Conservation (phyloP, 495 filamentous ascomycete genomes). For the Penicillium pancosmium region DNA sequence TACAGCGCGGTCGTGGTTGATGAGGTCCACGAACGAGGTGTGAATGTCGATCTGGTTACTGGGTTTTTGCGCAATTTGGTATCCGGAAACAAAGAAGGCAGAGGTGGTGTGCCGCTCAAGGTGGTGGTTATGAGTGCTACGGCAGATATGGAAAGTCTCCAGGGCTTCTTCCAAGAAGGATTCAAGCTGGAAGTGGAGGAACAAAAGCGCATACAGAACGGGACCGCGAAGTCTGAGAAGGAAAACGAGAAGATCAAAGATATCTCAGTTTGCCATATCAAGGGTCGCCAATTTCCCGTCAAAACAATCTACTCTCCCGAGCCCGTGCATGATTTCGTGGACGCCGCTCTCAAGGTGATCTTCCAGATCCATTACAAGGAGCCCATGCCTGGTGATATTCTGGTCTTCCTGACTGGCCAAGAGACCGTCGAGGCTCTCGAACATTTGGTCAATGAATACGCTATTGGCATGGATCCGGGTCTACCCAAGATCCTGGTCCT, state of each 20-base stretch:
- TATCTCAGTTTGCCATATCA: conserved; percentile 68
- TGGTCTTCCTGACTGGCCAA: conserved; percentile 93
- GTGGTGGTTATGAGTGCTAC: conserved; percentile 97
- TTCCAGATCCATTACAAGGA: conserved; percentile 88
- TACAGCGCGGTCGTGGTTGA: conserved; percentile 94
- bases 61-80: conserved; percentile 84
- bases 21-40: conserved; percentile 94
- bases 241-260: conserved; percentile 16
- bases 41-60: conserved; percentile 90
- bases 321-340: conserved; percentile 81
- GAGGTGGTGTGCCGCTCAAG: conserved; percentile 76
- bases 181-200: conserved; percentile 22
- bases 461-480: conserved; percentile 65
- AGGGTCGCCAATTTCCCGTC: conserved; percentile 89
- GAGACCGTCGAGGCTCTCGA: conserved; percentile 88
- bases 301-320: conserved; percentile 74
- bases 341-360: conserved; percentile 78
- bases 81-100: conserved; percentile 54
- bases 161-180: conserved; percentile 69
- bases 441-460: conserved; percentile 77
- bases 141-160: conserved; percentile 77
- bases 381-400: conserved; percentile 87
- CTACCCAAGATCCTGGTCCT: conserved; percentile 74
- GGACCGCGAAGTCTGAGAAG: conserved; percentile 4
- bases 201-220: conserved; percentile 20